These are phyloP conservation scores for Juglanconis juglandina DNA, from an alignment of 2,329 filamentous ascomycete species.

Conservation along the genomic window DNA sequence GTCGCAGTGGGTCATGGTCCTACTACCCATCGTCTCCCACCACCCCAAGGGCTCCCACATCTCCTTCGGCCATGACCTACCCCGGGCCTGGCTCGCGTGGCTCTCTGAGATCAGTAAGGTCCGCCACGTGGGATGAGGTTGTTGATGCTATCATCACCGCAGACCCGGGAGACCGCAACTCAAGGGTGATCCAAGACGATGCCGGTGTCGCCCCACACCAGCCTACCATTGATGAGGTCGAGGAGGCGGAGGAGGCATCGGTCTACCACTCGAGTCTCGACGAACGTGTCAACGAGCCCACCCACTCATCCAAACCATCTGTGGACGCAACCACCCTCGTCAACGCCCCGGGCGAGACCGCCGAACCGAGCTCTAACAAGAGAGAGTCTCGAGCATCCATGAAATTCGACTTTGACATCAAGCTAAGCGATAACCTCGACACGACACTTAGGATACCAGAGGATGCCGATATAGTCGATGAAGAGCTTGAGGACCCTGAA, in stretches of 20 bases:
- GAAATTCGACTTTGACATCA: conserved; percentile 2
- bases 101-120: conserved; percentile 3
- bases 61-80: not conserved
- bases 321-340: conserved; percentile 6
- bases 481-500: not conserved
- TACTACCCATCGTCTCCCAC: not conserved
- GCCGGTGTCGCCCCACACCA: not conserved
- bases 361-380: not conserved
- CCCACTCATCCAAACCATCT: conserved; percentile 1
- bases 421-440: not conserved
- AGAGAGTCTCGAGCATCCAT: conserved; percentile 1
- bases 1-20: not conserved
- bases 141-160: conserved; percentile 9
- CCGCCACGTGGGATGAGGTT: conserved; percentile 1
- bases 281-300: not conserved
- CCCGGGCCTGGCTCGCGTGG: not conserved
- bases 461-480: not conserved
- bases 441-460: not conserved
- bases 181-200: not conserved
- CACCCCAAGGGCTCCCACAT: not conserved
- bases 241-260: not conserved
- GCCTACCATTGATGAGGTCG: not conserved
- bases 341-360: not conserved
- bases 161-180: conserved; percentile 1
- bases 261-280: not conserved